Conservation (phyloP, 2,329 filamentous ascomycete genomes). For the Penicillium sp. region DNA sequence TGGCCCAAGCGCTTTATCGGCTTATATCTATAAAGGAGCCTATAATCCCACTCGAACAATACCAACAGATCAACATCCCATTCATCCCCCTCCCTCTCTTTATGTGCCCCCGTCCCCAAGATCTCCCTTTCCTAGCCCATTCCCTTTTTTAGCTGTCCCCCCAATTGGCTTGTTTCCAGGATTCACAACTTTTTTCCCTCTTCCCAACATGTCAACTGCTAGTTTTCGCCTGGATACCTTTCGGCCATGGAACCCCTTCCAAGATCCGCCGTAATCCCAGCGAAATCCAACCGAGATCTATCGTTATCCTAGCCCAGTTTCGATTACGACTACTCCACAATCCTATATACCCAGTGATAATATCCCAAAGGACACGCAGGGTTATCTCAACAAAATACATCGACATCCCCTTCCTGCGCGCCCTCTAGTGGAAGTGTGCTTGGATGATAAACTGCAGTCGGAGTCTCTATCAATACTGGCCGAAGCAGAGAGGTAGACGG, state of each 20-base stretch:
- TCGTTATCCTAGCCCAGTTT: neutral
- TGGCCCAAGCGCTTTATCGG: no score
- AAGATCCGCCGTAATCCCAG: neutral
- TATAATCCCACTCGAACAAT: neutral
- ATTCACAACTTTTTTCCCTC: neutral
- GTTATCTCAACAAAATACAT: conserved; percentile 4
- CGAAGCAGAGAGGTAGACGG: neutral
- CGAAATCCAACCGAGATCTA: neutral
- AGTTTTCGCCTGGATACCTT: neutral
- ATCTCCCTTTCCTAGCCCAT: neutral
- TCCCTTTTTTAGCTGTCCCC: neutral
- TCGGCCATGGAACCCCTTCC: neutral
- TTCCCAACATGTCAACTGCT: conserved; percentile 2
- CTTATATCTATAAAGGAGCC: conserved; percentile 6
- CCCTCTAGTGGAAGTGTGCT: conserved; percentile 6
- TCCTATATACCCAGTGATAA: neutral
- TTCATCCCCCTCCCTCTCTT: neutral
- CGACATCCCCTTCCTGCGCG: conserved; percentile 10
- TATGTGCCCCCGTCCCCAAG: neutral
- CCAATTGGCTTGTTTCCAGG: neutral
- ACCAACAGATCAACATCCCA: neutral
- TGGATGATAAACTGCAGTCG: neutral
- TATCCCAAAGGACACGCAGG: neutral
- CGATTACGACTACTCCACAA: neutral
- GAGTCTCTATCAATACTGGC: neutral